Evolutionary conservation across 2,329 filamentous ascomycete species (phyloP), one percentile per base, ranked within the genome.

Genomic region (Orbilia blumenaviensis): DNA sequence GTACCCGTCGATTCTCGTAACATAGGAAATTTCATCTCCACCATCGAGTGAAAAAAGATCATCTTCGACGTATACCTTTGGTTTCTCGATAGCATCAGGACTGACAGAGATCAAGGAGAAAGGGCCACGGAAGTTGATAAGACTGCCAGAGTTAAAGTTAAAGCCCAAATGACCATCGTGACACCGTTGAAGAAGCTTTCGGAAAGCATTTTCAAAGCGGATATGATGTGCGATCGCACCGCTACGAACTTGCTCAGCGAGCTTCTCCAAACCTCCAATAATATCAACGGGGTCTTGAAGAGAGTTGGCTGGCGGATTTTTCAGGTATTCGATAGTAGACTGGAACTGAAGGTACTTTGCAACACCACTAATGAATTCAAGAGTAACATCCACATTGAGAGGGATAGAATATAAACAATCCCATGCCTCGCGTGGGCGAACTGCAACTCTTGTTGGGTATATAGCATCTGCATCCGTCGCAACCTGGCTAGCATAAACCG

Each of bases 381-480:
- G 34, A n/a, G 73, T 66, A n/a, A 69, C 34, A 2, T 77, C 66
- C 3, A 42, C 36, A 38, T 71, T 27, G 2, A 77, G 6, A n/a
- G 73, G 66, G 14, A 77, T 42, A 0, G 73, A 77, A 18, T 77
- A 69, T 4, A 77, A 60, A 64, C 73, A 77, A 42, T 77, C 64
- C 73, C 73, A 71, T 36, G 58, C 58, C 44, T 71, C 66, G 23
- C 73, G 66, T n/a, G 73, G 66, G n/a, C 56, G 54, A 42, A 75
- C 64, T 3, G 71, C 16, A 8, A 75, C 48, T 18, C 34, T 41
- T 0, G 71, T 75, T 16, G 71, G 71, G 9, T 38, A 62, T 6
- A 48, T 52, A 10, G 48, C 48, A 25, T 29, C 21, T 5, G 56
- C 21, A 21, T 63, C 23, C 29, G 63, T 58, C 6, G 44, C 21